These are phyloP conservation scores for Starmerella ratchasimensis DNA, from an alignment of 805 yeast species.

Conservation along the genomic window DNA sequence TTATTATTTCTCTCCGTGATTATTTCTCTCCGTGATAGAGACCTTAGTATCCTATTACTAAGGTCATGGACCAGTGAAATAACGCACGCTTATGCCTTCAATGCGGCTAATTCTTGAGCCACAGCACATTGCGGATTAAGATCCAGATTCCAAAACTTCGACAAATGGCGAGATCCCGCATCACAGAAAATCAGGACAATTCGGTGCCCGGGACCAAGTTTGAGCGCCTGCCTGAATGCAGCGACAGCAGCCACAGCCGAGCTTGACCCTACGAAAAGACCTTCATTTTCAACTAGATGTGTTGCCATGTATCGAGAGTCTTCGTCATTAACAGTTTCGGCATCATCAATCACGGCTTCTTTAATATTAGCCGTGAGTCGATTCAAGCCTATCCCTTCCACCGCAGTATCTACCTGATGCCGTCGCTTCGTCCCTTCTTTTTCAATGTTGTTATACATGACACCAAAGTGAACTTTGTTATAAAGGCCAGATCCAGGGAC, in stretches of 20 bases:
- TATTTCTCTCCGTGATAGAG: too few relatives aligned
- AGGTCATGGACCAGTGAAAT: too few relatives aligned
- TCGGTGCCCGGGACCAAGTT: constrained; percentile 43
- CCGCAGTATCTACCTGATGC: constrained; percentile 89
- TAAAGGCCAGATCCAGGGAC: constrained; percentile 92
- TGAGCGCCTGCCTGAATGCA: constrained; percentile 47
- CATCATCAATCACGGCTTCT: constrained; percentile 62
- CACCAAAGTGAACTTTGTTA: constrained; percentile 76
- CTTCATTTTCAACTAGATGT: constrained; percentile 66
- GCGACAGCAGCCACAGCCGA: constrained; percentile 93
- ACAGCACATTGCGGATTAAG: constrained; percentile 15
- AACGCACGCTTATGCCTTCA: too few relatives aligned
- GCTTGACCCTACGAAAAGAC: constrained; percentile 81
- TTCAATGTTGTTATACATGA: constrained; percentile 82
- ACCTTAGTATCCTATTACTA: too few relatives aligned
- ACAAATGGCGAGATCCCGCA: constrained; percentile 76
- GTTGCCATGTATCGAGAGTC: constrained; percentile 86
- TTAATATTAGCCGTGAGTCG: constrained; percentile 71
- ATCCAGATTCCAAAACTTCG: constrained; percentile 65
- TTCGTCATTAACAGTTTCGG: constrained; percentile 62
- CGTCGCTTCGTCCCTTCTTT: constrained; percentile 86
- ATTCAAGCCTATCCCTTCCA: constrained; percentile 89
- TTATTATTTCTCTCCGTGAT: too few relatives aligned
- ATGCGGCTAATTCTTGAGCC: constrained; percentile 7
- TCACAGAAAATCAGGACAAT: constrained; percentile 86